A percentile compares a stretch with the other conserved stretches of the same genome.
Evolutionary conservation across 2,329 filamentous ascomycete genomes (phyloP).

Genomic region (Fusarium equiseti): DNA sequence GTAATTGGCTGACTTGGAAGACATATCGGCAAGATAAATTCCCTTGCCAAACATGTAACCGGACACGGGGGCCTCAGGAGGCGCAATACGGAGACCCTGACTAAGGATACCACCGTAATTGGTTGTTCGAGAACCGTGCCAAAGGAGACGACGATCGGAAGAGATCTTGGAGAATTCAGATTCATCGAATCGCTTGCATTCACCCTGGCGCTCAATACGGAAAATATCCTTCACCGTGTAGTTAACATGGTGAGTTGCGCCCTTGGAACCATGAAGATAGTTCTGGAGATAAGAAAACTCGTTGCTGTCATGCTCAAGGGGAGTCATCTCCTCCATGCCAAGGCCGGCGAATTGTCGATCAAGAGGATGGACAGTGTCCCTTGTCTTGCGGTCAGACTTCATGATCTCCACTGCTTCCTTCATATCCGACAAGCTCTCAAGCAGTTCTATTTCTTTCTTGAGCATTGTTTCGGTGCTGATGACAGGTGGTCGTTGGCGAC

Average conservation of each 20-base stretch:
- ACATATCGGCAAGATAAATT: constrained; percentile 89
- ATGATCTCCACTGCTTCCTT: constrained; percentile 83
- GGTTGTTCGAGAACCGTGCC: constrained; percentile 86
- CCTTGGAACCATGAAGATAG: constrained; percentile 77
- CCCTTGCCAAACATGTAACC: constrained; percentile 94
- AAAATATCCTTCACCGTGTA: constrained; percentile 81
- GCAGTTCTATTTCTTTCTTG: constrained; percentile 81
- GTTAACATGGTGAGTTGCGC: constrained; percentile 71
- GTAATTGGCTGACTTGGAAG: constrained; percentile 84
- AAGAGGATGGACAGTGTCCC: constrained; percentile 69
- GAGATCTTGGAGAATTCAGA: constrained; percentile 64
- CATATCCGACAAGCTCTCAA: constrained; percentile 87
- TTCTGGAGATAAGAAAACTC: constrained; percentile 75
- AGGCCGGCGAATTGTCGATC: constrained; percentile 80
- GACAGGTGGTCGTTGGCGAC: constrained; percentile 77
- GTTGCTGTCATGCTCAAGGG: constrained; percentile 65
- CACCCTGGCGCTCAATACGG: constrained; percentile 81
- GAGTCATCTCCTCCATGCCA: constrained; percentile 80
- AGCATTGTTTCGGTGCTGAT: constrained; percentile 69
- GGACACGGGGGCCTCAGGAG: constrained; percentile 80
- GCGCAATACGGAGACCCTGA: constrained; percentile 90
- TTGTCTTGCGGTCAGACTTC: constrained; percentile 68
- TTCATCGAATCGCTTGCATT: constrained; percentile 74
- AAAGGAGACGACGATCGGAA: constrained; percentile 81
- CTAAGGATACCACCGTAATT: constrained; percentile 90